Percentiles rank a stretch among this genome's conserved stretches.
Conservation (phyloP, 2,329 filamentous ascomycete genomes). For the Calonectria pseudoturangicola region DNA sequence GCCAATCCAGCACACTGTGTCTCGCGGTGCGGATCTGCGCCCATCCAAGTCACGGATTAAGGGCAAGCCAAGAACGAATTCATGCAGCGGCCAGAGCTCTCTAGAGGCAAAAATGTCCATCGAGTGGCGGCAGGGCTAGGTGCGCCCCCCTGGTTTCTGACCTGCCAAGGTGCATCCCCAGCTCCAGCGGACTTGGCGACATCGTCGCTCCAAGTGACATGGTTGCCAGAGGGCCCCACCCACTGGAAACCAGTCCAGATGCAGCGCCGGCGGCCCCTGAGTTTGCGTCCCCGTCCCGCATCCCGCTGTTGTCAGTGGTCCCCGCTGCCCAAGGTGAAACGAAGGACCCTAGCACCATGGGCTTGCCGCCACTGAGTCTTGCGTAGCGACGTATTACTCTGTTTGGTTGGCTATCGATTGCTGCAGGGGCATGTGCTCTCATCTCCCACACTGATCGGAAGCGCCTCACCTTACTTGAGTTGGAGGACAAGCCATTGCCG, state of each 20-base stretch:
- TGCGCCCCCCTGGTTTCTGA: conserved; percentile 30
- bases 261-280: conserved; percentile 29
- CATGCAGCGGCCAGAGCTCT: conserved; percentile 34
- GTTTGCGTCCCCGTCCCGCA: conserved; percentile 26
- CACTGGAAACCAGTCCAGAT: conserved; percentile 36
- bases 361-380: conserved; percentile 35
- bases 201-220: conserved; percentile 34
- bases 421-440: conserved; percentile 35
- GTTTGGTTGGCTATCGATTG: conserved; percentile 32
- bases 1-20: conserved; percentile 15
- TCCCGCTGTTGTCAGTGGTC: conserved; percentile 23
- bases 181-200: conserved; percentile 31
- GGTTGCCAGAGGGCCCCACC: conserved; percentile 29
- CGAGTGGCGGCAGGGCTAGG: conserved; percentile 4
- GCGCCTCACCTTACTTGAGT: conserved; percentile 37
- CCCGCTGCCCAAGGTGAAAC: conserved; percentile 35
- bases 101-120: conserved; percentile 24
- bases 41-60: conserved; percentile 31
- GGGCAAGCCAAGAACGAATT: conserved; percentile 16
- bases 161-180: conserved; percentile 16
- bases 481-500: conserved; percentile 27
- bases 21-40: background rate
- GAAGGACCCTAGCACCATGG: conserved; percentile 14
- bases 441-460: conserved; percentile 40
- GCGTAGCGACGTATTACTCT: conserved; percentile 8